Conservation (phyloP, 768 basidiomycete species). For the Brasilioporus rufonigricans region DNA sequence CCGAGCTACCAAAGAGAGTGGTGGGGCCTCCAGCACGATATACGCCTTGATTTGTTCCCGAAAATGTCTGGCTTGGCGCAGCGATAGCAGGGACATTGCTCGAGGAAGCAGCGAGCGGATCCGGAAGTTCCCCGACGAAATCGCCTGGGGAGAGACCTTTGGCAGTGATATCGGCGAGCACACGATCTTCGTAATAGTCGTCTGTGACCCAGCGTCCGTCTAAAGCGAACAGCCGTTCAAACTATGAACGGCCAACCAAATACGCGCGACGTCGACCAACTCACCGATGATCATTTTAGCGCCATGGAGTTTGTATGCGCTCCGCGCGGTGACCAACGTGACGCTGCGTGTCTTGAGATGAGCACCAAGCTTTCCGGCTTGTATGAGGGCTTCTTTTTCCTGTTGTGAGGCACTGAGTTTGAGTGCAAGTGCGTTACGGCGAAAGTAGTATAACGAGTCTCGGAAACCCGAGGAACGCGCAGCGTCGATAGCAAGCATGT, state of each 20-base stretch:
- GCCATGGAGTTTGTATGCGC: slow-evolving; percentile 92
- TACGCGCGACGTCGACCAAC: slow-evolving; percentile 21
- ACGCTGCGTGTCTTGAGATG: slow-evolving; percentile 91
- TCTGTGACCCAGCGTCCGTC: slow-evolving; percentile 92
- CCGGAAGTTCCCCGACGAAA: slow-evolving; percentile 77
- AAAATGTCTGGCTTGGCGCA: slow-evolving; percentile 29
- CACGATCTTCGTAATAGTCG: slow-evolving; percentile 93
- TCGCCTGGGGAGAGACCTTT: slow-evolving; percentile 83
- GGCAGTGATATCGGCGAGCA: slow-evolving; percentile 70
- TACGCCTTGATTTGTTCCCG: slow-evolving; percentile 58
- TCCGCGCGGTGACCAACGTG: slow-evolving; percentile 88
- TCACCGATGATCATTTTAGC: slow-evolving; percentile 84
- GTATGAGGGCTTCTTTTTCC: slow-evolving; percentile 92
- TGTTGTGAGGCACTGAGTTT: slow-evolving; percentile 87
- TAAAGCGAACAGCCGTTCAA: slow-evolving; percentile 29
- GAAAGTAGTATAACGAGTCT: slow-evolving; percentile 98
- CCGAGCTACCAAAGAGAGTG: slow-evolving; percentile 82
- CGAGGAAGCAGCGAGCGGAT: slow-evolving; percentile 56
- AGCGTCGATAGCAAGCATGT: slow-evolving; percentile 97
- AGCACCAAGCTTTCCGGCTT: slow-evolving; percentile 80
- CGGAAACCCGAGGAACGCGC: slow-evolving; percentile 94
- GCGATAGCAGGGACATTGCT: slow-evolving; percentile 40
- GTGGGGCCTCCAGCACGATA: slow-evolving; percentile 93
- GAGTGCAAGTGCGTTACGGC: slow-evolving; percentile 84
- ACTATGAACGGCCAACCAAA: not conserved